Conservation (phyloP, 805 yeast species). For the Suhomyces tanzawaensis region DNA sequence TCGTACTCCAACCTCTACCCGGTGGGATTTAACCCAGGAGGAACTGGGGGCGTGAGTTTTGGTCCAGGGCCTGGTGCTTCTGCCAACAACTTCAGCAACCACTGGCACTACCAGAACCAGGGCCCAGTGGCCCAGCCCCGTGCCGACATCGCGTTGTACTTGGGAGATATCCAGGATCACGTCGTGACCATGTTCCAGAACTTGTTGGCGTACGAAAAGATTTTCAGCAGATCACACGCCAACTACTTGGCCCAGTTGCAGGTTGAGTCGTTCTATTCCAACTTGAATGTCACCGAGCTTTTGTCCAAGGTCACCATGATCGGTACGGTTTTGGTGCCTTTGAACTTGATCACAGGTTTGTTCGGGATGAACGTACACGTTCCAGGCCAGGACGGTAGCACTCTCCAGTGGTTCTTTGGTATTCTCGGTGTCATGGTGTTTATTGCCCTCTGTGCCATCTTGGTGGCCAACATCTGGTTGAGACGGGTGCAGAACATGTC, state of each 20-base stretch:
- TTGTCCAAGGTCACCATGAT: slow-evolving; percentile 28
- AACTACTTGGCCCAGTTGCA: slow-evolving; percentile 32
- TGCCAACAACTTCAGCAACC: slow-evolving; percentile 4
- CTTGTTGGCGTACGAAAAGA: slow-evolving; percentile 28
- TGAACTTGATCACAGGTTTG: slow-evolving; percentile 26
- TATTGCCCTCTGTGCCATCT: slow-evolving; percentile 24
- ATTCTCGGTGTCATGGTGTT: slow-evolving; percentile 22
- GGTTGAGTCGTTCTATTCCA: slow-evolving; percentile 27
- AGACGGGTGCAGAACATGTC: slow-evolving; percentile 10
- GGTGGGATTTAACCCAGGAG: slow-evolving; percentile 12
- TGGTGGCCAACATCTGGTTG: slow-evolving; percentile 22
- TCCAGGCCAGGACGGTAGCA: slow-evolving; percentile 16
- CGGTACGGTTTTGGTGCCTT: slow-evolving; percentile 27
- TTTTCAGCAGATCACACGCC: slow-evolving; percentile 26
- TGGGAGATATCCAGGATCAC: slow-evolving; percentile 33
- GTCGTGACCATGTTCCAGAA: slow-evolving; percentile 31
- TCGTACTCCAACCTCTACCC: slow-evolving; percentile 8
- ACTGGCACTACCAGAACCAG: slow-evolving; percentile 6
- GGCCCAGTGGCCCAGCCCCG: slow-evolving; percentile 24
- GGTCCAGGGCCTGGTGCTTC: slow-evolving; percentile 37
- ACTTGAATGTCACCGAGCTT: slow-evolving; percentile 22
- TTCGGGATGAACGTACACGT: slow-evolving; percentile 30
- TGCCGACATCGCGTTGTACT: slow-evolving; percentile 29
- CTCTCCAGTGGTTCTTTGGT: slow-evolving; percentile 21
- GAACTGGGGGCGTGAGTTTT: slow-evolving; percentile 28